phyloP scores from a whole-genome alignment of 176 grass and related monocot species.

The Triticum timopheevii region DNA sequence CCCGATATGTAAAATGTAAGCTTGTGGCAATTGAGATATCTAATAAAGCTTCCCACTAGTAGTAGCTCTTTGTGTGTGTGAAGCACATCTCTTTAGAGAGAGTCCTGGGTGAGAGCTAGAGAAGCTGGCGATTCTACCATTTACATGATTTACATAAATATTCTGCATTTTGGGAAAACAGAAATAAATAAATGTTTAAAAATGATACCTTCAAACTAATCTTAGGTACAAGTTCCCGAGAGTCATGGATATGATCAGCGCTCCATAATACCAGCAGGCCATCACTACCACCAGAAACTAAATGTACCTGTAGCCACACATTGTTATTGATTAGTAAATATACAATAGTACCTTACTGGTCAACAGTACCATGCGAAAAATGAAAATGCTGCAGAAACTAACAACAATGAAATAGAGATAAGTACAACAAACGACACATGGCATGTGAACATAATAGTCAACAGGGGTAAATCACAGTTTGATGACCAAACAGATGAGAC shows the following conservation, averaged over 20 bases:
- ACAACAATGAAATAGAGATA: conserved; percentile 19
- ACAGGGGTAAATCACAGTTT: not conserved
- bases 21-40: too few species aligned
- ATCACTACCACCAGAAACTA: conserved; percentile 97
- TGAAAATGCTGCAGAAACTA: conserved; percentile 14
- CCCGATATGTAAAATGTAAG: too few species aligned
- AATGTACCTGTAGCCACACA: conserved; percentile 67
- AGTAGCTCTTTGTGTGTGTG: too few species aligned
- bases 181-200: conserved; percentile 3
- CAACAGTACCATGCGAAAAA: conserved; percentile 5
- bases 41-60: too few species aligned
- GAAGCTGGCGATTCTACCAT: too few species aligned
- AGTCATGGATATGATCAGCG: conserved; percentile 92
- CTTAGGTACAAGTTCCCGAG: conserved; percentile 92
- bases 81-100: too few species aligned
- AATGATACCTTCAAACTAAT: conserved; percentile 85
- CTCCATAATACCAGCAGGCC: conserved; percentile 96
- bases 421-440: conserved; percentile 14
- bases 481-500: conserved; percentile 8
- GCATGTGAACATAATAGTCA: conserved; percentile 17
- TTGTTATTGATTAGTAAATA: conserved; percentile 19
- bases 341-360: not conserved
- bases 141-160: conserved; percentile 10
- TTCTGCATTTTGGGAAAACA: not conserved
- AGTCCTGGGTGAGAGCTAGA: too few species aligned